phyloP scores from a whole-genome alignment of 2,329 filamentous ascomycete genomes.

The Graphilbum fragrans region DNA sequence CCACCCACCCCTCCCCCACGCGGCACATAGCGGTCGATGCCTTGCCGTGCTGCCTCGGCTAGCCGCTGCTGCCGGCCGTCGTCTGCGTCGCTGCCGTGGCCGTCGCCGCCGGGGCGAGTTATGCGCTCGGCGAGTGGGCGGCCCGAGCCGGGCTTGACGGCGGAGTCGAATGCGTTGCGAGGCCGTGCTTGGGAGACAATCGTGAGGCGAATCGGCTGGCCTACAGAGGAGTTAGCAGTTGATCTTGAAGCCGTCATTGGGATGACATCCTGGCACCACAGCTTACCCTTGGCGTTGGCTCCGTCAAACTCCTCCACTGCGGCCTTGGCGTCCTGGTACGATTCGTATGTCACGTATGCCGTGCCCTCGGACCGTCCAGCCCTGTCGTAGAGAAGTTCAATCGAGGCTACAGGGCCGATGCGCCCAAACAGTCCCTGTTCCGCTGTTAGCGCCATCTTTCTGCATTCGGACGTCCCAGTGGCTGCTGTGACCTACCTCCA shows the following conservation, averaged over 20 bases:
- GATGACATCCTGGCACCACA: too few relatives aligned
- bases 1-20: conserved; percentile 21
- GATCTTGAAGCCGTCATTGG: too few relatives aligned
- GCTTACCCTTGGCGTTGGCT: conserved; percentile 70
- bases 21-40: conserved; percentile 75
- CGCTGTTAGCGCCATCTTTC: neutral
- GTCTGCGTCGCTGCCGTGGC: conserved; percentile 13
- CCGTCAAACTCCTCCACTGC: conserved; percentile 77
- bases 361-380: conserved; percentile 78
- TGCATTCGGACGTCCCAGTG: too few relatives aligned
- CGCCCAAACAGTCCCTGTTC: conserved; percentile 55
- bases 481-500: conserved; percentile 36
- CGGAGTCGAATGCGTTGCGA: conserved; percentile 43
- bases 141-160: conserved; percentile 39
- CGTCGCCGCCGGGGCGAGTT: conserved; percentile 34
- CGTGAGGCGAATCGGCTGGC: conserved; percentile 68
- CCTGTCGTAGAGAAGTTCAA: conserved; percentile 72
- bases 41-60: conserved; percentile 22
- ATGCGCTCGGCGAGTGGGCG: conserved; percentile 50
- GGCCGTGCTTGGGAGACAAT: conserved; percentile 39
- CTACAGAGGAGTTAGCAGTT: conserved; percentile 20
- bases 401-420: conserved; percentile 59
- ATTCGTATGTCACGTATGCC: conserved; percentile 72
- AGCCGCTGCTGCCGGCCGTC: conserved; percentile 26
- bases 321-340: conserved; percentile 54